phyloP scores from a whole-genome alignment of 495 filamentous ascomycete genomes.

The Penicillium angulare region DNA sequence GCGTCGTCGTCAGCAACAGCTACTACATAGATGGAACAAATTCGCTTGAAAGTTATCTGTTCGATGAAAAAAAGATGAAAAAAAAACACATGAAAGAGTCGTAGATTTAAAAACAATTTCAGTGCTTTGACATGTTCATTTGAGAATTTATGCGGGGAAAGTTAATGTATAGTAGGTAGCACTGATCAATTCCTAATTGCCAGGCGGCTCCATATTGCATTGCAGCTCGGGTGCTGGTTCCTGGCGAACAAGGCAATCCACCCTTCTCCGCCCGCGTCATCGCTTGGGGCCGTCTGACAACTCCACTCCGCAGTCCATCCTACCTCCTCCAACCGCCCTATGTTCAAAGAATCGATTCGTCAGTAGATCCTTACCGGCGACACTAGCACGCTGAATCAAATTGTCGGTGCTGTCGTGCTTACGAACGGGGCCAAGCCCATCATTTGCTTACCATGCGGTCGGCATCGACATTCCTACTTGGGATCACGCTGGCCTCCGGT shows the following conservation, averaged over 20 bases:
- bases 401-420: constrained; percentile 5
- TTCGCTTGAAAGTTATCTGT: too few species aligned
- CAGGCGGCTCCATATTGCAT: neutral
- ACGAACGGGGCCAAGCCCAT: constrained; percentile 8
- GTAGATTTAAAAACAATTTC: too few species aligned
- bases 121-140: too few species aligned
- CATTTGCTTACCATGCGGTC: constrained; percentile 33
- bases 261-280: constrained; percentile 44
- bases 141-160: too few species aligned
- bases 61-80: too few species aligned
- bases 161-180: too few species aligned
- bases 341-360: neutral
- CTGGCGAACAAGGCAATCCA: constrained; percentile 14
- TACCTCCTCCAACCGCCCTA: constrained; percentile 5
- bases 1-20: too few species aligned
- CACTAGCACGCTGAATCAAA: constrained; percentile 8
- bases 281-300: constrained; percentile 21
- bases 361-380: constrained; percentile 13
- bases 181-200: neutral
- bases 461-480: constrained; percentile 21
- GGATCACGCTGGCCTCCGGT: constrained; percentile 26
- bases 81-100: too few species aligned
- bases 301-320: constrained; percentile 15
- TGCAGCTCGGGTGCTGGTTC: constrained; percentile 8
- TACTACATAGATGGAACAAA: too few species aligned